phyloP scores from a whole-genome alignment of 23 red algal genomes.

The Cyanidiococcus yangmingshanensis region DNA sequence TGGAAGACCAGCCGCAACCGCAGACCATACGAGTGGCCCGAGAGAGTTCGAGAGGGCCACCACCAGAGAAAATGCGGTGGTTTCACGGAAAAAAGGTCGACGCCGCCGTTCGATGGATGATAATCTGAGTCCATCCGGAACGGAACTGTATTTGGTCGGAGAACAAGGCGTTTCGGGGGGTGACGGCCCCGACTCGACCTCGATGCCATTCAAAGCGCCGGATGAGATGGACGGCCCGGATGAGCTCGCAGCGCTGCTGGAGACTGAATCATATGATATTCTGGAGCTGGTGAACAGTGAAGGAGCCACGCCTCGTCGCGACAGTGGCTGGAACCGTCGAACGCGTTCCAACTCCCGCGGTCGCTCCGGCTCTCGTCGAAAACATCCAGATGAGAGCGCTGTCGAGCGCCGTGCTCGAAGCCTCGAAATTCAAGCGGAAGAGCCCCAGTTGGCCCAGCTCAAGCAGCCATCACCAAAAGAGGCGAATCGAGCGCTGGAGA shows the following conservation, averaged over 20 bases:
- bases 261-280: not conserved
- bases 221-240: not conserved
- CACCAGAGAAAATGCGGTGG: not conserved
- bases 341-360: not conserved
- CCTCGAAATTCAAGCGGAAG: not conserved
- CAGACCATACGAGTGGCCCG: not conserved
- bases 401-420: not conserved
- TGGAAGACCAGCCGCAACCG: not conserved
- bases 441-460: not conserved
- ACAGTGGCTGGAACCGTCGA: not conserved
- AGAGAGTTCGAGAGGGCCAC: not conserved
- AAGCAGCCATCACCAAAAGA: not conserved
- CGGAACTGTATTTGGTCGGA: not conserved
- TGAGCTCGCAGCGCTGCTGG: not conserved
- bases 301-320: not conserved
- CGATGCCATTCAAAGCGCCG: not conserved
- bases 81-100: not conserved
- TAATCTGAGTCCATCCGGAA: not conserved
- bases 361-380: not conserved
- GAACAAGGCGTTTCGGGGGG: not conserved
- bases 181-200: not conserved
- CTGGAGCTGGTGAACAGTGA: not conserved
- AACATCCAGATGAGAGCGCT: not conserved
- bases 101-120: not conserved
- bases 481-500: not conserved